A percentile compares a stretch with the other conserved stretches of the same genome.
phyloP scores from a whole-genome alignment of 2,329 filamentous ascomycete species.

The Leptographium wingfieldii region DNA sequence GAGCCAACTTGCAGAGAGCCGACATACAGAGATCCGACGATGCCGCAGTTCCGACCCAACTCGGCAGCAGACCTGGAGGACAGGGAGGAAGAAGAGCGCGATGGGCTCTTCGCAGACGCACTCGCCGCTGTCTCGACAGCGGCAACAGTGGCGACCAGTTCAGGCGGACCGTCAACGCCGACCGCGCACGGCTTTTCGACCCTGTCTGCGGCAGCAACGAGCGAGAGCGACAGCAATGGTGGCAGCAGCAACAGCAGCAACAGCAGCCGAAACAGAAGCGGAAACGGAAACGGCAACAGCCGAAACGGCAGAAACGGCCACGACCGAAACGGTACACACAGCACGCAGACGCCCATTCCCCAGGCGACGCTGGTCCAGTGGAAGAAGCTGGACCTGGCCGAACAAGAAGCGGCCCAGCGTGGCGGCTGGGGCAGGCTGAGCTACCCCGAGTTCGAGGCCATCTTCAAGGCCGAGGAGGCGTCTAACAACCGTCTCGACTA shows the following conservation, averaged over 20 bases:
- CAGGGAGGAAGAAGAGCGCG: no score
- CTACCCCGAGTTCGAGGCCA: slow-evolving; percentile 66
- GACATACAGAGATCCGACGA: slow-evolving; percentile 42
- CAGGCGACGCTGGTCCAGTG: slow-evolving; percentile 29
- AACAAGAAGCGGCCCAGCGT: slow-evolving; percentile 53
- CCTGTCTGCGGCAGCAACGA: not conserved
- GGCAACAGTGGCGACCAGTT: slow-evolving; percentile 7
- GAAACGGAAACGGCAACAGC: not conserved
- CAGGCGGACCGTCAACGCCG: slow-evolving; percentile 2
- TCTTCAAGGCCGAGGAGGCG: slow-evolving; percentile 56
- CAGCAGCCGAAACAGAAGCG: not conserved
- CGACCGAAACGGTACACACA: not conserved
- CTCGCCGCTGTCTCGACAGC: slow-evolving; percentile 4
- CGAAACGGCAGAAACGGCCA: not conserved
- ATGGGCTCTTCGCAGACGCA: not conserved
- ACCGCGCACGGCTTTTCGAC: not conserved
- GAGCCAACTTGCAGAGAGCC: slow-evolving; percentile 38
- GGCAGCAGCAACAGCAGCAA: not conserved
- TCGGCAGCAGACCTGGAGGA: slow-evolving; percentile 13
- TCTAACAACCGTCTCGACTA: slow-evolving; percentile 58
- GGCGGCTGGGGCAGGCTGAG: slow-evolving; percentile 72
- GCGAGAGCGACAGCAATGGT: not conserved
- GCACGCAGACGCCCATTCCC: slow-evolving; percentile 12
- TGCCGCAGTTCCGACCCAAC: slow-evolving; percentile 59
- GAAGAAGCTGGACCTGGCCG: slow-evolving; percentile 49